Base-by-base conservation (phyloP, 352 stramenopile genomes). In the Phytophthora sojae region DNA sequence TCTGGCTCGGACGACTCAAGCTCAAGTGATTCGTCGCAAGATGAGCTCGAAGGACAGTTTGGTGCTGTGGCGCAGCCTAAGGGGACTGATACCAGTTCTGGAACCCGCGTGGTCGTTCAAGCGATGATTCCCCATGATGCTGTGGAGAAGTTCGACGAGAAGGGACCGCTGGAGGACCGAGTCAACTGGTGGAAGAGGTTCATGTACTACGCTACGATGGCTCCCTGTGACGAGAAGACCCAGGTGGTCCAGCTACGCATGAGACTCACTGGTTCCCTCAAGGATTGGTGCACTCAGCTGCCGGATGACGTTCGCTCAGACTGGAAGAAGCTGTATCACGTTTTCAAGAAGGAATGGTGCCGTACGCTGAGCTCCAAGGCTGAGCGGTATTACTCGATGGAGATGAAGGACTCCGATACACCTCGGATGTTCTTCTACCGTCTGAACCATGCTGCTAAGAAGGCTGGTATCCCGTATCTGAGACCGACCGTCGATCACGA, bases 181-280 rank as follows among this genome's bases (percentile, higher is more conserved):
- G 55, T 49, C 2, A 51, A 61, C 12, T 51, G 55, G 55, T 61
- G 55, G 35, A 35, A 61, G 17, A 37, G 55, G 6, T 61, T 61
- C 55, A 61, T 61, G 55, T 35, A 61, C 14, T 61, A 51, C 1
- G 55, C 35, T 6, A 61, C 55, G 0, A 61, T 61, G 35, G 35
- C 55, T 3, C 35, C 55, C 4, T 39, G 35, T 35, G 35, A 61
- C 15, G 21, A 61, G 11, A 49, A 37, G 15, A 61, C 35, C 8
- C 32, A 35, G 12, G 6, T 44, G 1, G 37, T n/a, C 6, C 37
- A n/a, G 6, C 37, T 44, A 6, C 14, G 37, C 14, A 50, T 61
- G 54, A 61, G 54, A 15, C 32, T 61, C 15, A 37, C 19, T 6
- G 30, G 54, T 12, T 50, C 35, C 0, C 8, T 61, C 19, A 50